Percentiles rank a stretch among this genome's conserved stretches.
These are phyloP conservation scores for Tarenaya hassleriana DNA, from an alignment of 345 rosid species.

Conservation along the genomic window DNA sequence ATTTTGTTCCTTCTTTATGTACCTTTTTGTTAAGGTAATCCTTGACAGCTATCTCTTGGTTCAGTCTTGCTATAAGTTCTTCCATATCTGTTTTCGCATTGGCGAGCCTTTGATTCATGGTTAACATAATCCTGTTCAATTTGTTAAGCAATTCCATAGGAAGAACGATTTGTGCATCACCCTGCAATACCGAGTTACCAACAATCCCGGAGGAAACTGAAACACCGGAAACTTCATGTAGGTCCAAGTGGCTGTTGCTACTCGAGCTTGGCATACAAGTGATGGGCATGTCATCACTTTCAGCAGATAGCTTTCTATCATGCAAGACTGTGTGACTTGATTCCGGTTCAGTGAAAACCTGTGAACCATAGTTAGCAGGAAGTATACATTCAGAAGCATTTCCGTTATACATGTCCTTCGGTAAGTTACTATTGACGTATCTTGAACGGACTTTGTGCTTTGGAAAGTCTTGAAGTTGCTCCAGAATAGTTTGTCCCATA, in stretches of 20 bases:
- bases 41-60: slow-evolving; percentile 87
- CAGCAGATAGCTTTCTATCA: slow-evolving; percentile 55
- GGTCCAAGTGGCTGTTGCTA: slow-evolving; percentile 53
- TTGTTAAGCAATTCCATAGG: slow-evolving; percentile 78
- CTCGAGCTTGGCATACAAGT: slow-evolving; percentile 53
- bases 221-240: slow-evolving; percentile 43
- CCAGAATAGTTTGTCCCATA: slow-evolving; percentile 92
- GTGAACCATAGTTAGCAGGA: slow-evolving; percentile 48
- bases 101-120: slow-evolving; percentile 69
- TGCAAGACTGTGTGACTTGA: slow-evolving; percentile 46
- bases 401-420: slow-evolving; percentile 49
- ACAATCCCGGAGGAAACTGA: slow-evolving; percentile 35
- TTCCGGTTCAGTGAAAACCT: slow-evolving; percentile 55
- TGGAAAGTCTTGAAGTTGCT: slow-evolving; percentile 84
- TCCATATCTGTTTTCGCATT: slow-evolving; percentile 95
- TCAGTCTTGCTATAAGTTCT: slow-evolving; percentile 82
- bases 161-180: slow-evolving; percentile 60
- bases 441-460: slow-evolving; percentile 51
- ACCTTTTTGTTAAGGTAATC: slow-evolving; percentile 88
- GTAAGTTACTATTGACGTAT: slow-evolving; percentile 38
- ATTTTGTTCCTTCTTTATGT: slow-evolving; percentile 19
- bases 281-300: slow-evolving; percentile 63
- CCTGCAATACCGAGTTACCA: slow-evolving; percentile 38
- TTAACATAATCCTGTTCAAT: slow-evolving; percentile 62
- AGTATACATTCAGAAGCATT: slow-evolving; percentile 42